Evolutionary conservation across 2,329 filamentous ascomycete genomes (phyloP).

Genomic region (Cercospora citrullina): DNA sequence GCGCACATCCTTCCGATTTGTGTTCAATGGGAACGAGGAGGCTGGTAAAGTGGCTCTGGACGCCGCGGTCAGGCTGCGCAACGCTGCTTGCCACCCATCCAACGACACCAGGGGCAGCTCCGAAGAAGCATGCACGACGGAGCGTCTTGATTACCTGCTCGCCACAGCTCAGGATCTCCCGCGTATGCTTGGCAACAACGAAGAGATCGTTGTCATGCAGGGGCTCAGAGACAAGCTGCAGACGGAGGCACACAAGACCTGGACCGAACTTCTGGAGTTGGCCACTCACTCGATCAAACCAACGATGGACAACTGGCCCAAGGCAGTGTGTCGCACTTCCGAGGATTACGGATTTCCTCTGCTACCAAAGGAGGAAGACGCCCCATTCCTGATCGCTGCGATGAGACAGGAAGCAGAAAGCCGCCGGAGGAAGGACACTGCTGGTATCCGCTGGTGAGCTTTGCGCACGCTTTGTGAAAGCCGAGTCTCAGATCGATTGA

Average conservation of each 20-base stretch:
- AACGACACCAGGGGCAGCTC: no score
- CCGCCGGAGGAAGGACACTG: not conserved
- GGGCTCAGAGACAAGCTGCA: constrained; percentile 3
- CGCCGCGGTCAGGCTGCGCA: not conserved
- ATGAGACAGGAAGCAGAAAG: not conserved
- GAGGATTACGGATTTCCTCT: not conserved
- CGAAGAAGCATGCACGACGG: not conserved
- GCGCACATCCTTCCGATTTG: not conserved
- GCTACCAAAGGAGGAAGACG: not conserved
- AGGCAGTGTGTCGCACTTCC: not conserved
- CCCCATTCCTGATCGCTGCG: not conserved
- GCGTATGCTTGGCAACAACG: not conserved
- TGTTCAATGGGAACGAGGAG: not conserved
- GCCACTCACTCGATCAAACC: not conserved
- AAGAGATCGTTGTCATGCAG: not conserved
- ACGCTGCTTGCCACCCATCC: not conserved
- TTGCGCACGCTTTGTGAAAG: not conserved
- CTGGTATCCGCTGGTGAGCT: not conserved
- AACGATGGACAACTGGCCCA: not conserved
- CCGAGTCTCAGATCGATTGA: not conserved
- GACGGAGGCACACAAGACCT: constrained; percentile 1
- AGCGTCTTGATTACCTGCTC: constrained; percentile 3
- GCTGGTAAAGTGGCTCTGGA: not conserved
- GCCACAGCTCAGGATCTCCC: not conserved
- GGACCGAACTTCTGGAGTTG: not conserved